phyloP scores from a whole-genome alignment of 352 stramenopile species.

The Peronospora destructor region DNA sequence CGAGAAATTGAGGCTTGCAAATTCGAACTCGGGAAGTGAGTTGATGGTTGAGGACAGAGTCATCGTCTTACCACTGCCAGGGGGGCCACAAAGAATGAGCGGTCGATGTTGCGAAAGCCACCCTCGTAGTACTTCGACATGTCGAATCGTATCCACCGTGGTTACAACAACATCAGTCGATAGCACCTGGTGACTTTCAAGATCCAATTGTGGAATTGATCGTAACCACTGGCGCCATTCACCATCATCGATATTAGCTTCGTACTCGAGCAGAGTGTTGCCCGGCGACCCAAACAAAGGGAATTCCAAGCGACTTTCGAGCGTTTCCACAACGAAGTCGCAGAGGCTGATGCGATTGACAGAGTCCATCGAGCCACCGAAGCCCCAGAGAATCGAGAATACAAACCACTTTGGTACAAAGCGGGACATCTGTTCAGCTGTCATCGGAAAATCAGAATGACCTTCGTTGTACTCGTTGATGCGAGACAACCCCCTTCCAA shows the following conservation, averaged over 20 bases:
- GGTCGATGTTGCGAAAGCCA: constrained; percentile 96
- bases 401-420: constrained; percentile 97
- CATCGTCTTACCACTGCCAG: constrained; percentile 99
- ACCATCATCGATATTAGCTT: constrained; percentile 95
- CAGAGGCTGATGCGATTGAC: constrained; percentile 89
- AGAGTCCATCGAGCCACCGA: constrained; percentile 94
- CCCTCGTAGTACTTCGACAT: constrained; percentile 95
- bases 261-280: constrained; percentile 91
- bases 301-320: constrained; percentile 84
- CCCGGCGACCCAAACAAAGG: constrained; percentile 60
- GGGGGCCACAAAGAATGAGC: constrained; percentile 96
- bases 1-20: constrained; percentile 99
- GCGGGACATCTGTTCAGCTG: constrained; percentile 90
- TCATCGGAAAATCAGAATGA: constrained; percentile 97
- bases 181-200: constrained; percentile 95
- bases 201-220: constrained; percentile 95
- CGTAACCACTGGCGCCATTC: constrained; percentile 95
- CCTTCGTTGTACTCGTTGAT: constrained; percentile 99
- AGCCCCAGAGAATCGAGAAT: constrained; percentile 98
- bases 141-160: constrained; percentile 98
- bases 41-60: constrained; percentile 97
- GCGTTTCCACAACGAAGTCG: constrained; percentile 84
- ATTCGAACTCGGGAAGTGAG: constrained; percentile 95
- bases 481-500: constrained; percentile 90
- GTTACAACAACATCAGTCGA: constrained; percentile 98